Evolutionary conservation across 768 basidiomycete genomes (phyloP).

Genomic region (Panellus pusillus): DNA sequence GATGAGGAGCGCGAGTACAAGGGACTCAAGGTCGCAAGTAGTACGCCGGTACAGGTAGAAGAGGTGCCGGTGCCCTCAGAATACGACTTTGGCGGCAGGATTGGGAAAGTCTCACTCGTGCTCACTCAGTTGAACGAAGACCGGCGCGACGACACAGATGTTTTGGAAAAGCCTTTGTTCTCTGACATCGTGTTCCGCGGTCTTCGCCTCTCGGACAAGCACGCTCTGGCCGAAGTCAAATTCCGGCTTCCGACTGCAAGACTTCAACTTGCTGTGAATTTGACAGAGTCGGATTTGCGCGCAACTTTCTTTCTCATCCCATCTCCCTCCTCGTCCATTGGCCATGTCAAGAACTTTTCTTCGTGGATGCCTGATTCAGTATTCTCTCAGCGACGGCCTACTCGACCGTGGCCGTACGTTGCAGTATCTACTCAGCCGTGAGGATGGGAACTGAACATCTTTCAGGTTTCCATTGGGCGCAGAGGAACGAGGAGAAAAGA

Average conservation of each 20-base stretch:
- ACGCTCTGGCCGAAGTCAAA: constrained; percentile 22
- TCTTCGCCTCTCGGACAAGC: constrained; percentile 25
- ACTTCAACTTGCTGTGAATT: constrained; percentile 14
- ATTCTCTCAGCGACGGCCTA: constrained; percentile 23
- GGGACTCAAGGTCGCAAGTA: neutral
- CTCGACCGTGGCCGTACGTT: constrained; percentile 31
- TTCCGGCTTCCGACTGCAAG: constrained; percentile 24
- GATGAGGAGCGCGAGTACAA: constrained; percentile 14
- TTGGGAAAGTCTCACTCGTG: neutral
- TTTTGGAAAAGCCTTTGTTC: constrained; percentile 24
- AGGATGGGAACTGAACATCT: neutral
- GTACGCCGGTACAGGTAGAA: neutral
- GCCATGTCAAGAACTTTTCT: constrained; percentile 30
- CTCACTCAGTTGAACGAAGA: constrained; percentile 1
- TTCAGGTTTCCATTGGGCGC: constrained; percentile 28
- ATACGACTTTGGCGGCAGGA: neutral
- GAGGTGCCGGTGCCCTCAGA: neutral
- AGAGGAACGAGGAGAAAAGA: constrained; percentile 16
- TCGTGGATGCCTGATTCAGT: constrained; percentile 31
- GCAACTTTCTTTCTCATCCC: constrained; percentile 39
- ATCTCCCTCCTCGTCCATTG: constrained; percentile 30
- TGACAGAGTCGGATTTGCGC: constrained; percentile 35
- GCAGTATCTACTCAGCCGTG: neutral
- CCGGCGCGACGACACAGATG: constrained; percentile 6
- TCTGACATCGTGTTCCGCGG: constrained; percentile 28